Evolutionary conservation across 2,329 filamentous ascomycete species (phyloP).

Genomic region (Canariomyces notabilis): DNA sequence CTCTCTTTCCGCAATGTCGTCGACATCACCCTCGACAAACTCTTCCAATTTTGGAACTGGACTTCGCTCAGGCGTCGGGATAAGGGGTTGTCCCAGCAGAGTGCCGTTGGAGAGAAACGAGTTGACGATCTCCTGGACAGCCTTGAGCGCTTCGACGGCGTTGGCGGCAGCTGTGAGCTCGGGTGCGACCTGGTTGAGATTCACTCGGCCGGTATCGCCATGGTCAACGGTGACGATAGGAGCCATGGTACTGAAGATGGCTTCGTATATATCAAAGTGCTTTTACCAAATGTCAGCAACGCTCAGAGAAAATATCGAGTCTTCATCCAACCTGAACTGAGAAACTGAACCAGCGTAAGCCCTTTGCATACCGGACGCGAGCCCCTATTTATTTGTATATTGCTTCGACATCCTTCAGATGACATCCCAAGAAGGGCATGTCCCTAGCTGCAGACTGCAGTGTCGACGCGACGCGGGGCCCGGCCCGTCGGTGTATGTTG

Average conservation of each 20-base stretch:
- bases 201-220: not conserved
- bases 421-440: too few species aligned
- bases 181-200: not conserved
- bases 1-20: not conserved
- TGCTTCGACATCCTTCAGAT: too few species aligned
- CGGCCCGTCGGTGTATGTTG: too few species aligned
- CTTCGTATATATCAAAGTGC: too few species aligned
- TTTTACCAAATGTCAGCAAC: too few species aligned
- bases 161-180: not conserved
- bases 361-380: too few species aligned
- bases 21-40: not conserved
- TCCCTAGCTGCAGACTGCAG: too few species aligned
- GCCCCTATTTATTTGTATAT: too few species aligned
- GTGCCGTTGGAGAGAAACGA: slow-evolving; percentile 7
- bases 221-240: not conserved
- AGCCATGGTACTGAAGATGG: not conserved
- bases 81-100: not conserved
- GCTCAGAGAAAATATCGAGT: too few species aligned
- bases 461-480: too few species aligned
- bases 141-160: slow-evolving; percentile 11
- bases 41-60: not conserved
- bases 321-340: too few species aligned
- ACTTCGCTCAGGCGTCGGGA: not conserved
- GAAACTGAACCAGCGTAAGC: too few species aligned
- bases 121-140: slow-evolving; percentile 11